Evolutionary conservation across 1,284 basidiomycete species (phyloP).

Genomic region (Macrocystidia cucumis): DNA sequence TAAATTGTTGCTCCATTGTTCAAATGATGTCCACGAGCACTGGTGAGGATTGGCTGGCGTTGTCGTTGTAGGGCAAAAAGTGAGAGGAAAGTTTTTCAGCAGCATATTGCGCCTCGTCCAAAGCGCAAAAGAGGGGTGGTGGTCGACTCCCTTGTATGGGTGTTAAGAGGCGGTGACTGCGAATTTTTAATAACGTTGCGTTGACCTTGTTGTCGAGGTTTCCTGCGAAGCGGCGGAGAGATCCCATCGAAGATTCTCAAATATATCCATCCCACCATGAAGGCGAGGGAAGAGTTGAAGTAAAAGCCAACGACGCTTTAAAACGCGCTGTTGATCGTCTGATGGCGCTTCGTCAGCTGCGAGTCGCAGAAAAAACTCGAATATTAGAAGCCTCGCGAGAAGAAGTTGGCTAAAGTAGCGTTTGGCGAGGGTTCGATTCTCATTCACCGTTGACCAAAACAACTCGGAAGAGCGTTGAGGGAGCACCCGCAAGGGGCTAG

Average conservation of each 20-base stretch:
- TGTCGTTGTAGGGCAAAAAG: conserved; percentile 26
- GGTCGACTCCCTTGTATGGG: not conserved
- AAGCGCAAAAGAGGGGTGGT: conserved; percentile 28
- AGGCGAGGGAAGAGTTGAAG: conserved; percentile 29
- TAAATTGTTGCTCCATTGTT: conserved; percentile 26
- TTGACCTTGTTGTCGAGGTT: conserved; percentile 23
- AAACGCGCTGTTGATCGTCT: conserved; percentile 11
- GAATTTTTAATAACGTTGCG: too few species aligned
- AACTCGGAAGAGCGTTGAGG: conserved; percentile 18
- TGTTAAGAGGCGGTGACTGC: too few species aligned
- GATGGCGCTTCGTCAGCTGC: conserved; percentile 16
- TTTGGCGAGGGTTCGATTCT: conserved; percentile 25
- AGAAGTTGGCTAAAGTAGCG: conserved; percentile 26
- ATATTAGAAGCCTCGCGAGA: conserved; percentile 28
- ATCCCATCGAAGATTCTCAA: conserved; percentile 24
- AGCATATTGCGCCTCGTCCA: conserved; percentile 33
- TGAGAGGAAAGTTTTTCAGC: conserved; percentile 24
- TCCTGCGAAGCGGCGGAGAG: conserved; percentile 19
- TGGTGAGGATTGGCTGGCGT: conserved; percentile 22
- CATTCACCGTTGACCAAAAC: conserved; percentile 20
- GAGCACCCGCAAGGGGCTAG: conserved; percentile 23
- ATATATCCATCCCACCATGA: conserved; percentile 31
- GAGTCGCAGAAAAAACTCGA: conserved; percentile 23
- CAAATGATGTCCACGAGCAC: conserved; percentile 31
- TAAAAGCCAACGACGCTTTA: conserved; percentile 26